Evolutionary conservation across 2,329 filamentous ascomycete genomes (phyloP).

Genomic region (Mycocentrospora acerina): DNA sequence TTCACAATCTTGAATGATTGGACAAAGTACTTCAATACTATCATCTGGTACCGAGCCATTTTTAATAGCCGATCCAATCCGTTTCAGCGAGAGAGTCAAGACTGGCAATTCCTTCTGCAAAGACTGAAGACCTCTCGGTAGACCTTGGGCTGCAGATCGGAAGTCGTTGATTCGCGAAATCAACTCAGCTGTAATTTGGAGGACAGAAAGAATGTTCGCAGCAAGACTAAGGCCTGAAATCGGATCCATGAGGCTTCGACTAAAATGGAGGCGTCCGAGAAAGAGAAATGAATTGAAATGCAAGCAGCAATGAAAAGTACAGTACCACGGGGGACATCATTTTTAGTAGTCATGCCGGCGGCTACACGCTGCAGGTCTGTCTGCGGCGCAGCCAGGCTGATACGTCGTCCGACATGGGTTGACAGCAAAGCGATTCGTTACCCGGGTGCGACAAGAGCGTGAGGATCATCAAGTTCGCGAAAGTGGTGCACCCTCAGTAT

Average conservation of each 20-base stretch:
- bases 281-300: too few species aligned
- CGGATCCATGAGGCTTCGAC: too few species aligned
- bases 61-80: not conserved
- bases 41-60: not conserved
- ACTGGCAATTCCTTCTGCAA: not conserved
- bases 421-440: not conserved
- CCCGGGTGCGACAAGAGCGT: not conserved
- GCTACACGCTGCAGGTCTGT: not conserved
- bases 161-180: not conserved
- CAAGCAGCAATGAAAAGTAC: too few species aligned
- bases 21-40: not conserved
- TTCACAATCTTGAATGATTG: not conserved
- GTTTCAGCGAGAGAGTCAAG: not conserved
- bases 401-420: constrained; percentile 1
- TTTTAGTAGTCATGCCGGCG: too few species aligned
- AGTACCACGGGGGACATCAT: too few species aligned
- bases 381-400: constrained; percentile 2
- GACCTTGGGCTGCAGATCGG: not conserved
- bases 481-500: too few species aligned
- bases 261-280: too few species aligned
- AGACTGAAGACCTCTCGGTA: not conserved
- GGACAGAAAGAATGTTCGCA: not conserved
- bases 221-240: too few species aligned
- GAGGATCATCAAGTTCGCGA: not conserved
- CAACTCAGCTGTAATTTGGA: constrained; percentile 1